Percentiles rank a stretch among this genome's conserved stretches.
Evolutionary conservation across 495 filamentous ascomycete species (phyloP).

Genomic region (Cladorrhinum samala): DNA sequence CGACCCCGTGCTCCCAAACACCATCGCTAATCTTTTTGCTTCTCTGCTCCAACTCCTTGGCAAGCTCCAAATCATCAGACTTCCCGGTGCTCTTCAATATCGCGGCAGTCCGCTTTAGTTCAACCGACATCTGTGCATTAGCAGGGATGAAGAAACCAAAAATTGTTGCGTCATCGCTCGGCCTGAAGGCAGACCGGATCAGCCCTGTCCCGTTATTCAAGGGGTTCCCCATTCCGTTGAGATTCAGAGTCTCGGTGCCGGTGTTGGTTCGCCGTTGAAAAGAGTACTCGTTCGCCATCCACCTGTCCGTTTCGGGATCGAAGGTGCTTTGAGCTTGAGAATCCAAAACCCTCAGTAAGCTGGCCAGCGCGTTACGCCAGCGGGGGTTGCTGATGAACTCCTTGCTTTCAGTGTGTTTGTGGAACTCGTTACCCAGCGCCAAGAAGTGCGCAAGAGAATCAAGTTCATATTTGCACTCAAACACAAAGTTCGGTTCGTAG

Average conservation of each 20-base stretch:
- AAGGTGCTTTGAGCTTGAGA: slow-evolving; percentile 79
- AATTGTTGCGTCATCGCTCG: slow-evolving; percentile 96
- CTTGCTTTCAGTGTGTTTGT: slow-evolving; percentile 68
- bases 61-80: slow-evolving; percentile 37
- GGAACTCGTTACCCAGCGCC: slow-evolving; percentile 75
- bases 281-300: slow-evolving; percentile 69
- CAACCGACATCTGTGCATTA: slow-evolving; percentile 92
- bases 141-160: slow-evolving; percentile 93
- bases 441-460: slow-evolving; percentile 94
- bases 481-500: slow-evolving; percentile 79
- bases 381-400: slow-evolving; percentile 64
- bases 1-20: slow-evolving; percentile 83
- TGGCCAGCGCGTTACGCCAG: slow-evolving; percentile 76
- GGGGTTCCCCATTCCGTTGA: slow-evolving; percentile 82
- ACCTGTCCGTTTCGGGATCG: slow-evolving; percentile 54
- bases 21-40: slow-evolving; percentile 65
- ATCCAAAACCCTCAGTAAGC: slow-evolving; percentile 64
- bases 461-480: slow-evolving; percentile 98
- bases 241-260: slow-evolving; percentile 85
- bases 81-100: slow-evolving; percentile 57
- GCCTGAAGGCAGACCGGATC: slow-evolving; percentile 86
- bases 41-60: slow-evolving; percentile 52
- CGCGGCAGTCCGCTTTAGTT: slow-evolving; percentile 69
- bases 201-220: slow-evolving; percentile 78
- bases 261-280: slow-evolving; percentile 74